Base-by-base conservation (phyloP, 192 early-diverging fungal species). In the Coemansia sp. region DNA sequence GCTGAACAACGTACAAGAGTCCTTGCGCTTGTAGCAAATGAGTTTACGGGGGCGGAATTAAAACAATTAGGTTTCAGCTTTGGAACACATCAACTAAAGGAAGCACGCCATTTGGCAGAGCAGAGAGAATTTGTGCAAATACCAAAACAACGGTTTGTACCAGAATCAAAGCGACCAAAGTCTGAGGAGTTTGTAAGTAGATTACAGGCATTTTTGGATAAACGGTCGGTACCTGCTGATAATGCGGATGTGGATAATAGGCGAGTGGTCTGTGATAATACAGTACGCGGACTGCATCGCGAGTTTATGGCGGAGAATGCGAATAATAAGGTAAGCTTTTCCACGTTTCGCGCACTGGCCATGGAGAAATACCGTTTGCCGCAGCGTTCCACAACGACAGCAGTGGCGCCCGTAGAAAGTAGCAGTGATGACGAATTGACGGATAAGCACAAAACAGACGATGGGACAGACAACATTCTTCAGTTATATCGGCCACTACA, bases 41-140 rank as follows among this genome's bases (percentile, higher is more conserved):
- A 25, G 25, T 71, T 76, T 20, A 67, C 65, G 9, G 68, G 54
- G 0, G 17, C 52, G 5, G 75, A 76, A 57, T 54, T 76, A 58
- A 52, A 62, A 50, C 50, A 63, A 14, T 64, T 68, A 60, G 60
- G 62, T 0, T 39, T 76, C 10, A 10, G 24, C n/a, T 71, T 71
- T 53, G 68, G 69, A 24, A 51, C 55, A 27, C 75, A 76, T 46
- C 75, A 76, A 58, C 54, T 76, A 21, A 60, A 67, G 32, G 30
- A 30, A 9, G 68, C 75, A 0, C 56, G 61, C 22, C 61, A 31
- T 17, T 17, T 76, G 32, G 64, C 68, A 4, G 24, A 14, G 6
- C 51, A 63, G 23, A 59, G 58, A 19, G 25, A 51, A 3, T 76
- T 76, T 33, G 54, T 59, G 19, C 50, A 30, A 1, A 32, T 33